Percentiles rank a stretch among this genome's conserved stretches.
phyloP scores from a whole-genome alignment of 2,329 filamentous ascomycete species.

The Scleromitrula shiraiana region DNA sequence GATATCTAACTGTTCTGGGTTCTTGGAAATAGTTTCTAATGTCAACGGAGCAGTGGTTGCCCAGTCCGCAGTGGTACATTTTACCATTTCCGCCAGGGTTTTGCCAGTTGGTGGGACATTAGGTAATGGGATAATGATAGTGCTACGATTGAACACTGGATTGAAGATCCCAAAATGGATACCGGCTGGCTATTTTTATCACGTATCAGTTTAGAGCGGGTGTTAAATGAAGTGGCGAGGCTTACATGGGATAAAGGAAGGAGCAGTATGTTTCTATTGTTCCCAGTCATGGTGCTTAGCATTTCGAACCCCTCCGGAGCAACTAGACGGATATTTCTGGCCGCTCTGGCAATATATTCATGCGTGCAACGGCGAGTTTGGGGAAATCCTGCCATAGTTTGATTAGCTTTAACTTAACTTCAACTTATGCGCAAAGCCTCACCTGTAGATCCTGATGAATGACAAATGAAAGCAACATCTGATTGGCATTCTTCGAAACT shows the following conservation, averaged over 20 bases:
- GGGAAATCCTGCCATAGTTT: slow-evolving; percentile 27
- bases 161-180: background rate
- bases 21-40: background rate
- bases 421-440: slow-evolving; percentile 23
- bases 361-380: slow-evolving; percentile 36
- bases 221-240: background rate
- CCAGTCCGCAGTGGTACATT: background rate
- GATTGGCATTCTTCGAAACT: slow-evolving; percentile 28
- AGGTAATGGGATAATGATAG: background rate
- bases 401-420: background rate
- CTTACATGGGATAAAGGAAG: background rate
- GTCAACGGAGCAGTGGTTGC: background rate
- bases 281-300: background rate
- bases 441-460: slow-evolving; percentile 43
- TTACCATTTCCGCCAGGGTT: background rate
- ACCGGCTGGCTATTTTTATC: background rate
- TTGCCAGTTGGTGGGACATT: background rate
- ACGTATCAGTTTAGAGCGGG: background rate
- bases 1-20: background rate
- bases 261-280: background rate
- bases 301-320: background rate
- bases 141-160: background rate
- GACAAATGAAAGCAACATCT: slow-evolving; percentile 31
- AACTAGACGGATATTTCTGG: background rate
- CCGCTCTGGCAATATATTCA: background rate